Percentiles rank a stretch among this genome's conserved stretches.
Conservation (phyloP, 2,329 filamentous ascomycete genomes). For the Phaeoacremonium minimum region DNA sequence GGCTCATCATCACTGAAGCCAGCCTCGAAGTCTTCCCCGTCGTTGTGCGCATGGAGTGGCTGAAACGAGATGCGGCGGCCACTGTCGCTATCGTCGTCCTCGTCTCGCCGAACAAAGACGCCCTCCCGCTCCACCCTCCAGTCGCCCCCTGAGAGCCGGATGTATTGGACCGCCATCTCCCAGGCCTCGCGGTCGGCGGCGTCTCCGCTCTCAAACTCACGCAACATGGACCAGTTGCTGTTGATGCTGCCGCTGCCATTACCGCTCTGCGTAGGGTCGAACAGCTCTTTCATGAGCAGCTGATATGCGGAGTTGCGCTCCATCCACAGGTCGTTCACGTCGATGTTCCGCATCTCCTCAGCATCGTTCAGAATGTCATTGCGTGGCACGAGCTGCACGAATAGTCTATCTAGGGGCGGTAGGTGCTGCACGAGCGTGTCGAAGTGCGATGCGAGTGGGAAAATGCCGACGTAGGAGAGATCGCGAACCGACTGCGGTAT, state of each 20-base stretch:
- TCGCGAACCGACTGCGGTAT: constrained; percentile 38
- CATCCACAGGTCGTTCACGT: constrained; percentile 44
- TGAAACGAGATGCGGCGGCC: not conserved
- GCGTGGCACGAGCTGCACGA: constrained; percentile 42
- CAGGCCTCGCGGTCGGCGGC: constrained; percentile 38
- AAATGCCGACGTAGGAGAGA: constrained; percentile 61
- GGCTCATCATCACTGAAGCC: not conserved
- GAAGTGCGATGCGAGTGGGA: constrained; percentile 62
- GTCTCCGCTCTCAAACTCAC: constrained; percentile 46
- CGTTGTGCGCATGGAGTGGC: constrained; percentile 1
- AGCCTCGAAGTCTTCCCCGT: not conserved
- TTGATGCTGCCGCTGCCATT: constrained; percentile 7
- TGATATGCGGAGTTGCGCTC: constrained; percentile 48
- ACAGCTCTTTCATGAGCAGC: constrained; percentile 35
- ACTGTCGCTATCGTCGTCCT: constrained; percentile 9
- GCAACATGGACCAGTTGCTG: constrained; percentile 36
- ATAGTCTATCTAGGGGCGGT: constrained; percentile 47
- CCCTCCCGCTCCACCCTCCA: constrained; percentile 42
- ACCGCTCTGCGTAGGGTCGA: constrained; percentile 17
- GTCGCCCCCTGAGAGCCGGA: constrained; percentile 26
- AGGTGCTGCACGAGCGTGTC: constrained; percentile 41
- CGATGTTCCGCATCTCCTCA: constrained; percentile 31
- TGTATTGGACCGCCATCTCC: constrained; percentile 36
- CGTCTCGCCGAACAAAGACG: constrained; percentile 31
- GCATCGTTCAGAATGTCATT: constrained; percentile 26